phyloP scores from a whole-genome alignment of 371 early-diverging fungal genomes.

The Zopfochytrium polystomum region DNA sequence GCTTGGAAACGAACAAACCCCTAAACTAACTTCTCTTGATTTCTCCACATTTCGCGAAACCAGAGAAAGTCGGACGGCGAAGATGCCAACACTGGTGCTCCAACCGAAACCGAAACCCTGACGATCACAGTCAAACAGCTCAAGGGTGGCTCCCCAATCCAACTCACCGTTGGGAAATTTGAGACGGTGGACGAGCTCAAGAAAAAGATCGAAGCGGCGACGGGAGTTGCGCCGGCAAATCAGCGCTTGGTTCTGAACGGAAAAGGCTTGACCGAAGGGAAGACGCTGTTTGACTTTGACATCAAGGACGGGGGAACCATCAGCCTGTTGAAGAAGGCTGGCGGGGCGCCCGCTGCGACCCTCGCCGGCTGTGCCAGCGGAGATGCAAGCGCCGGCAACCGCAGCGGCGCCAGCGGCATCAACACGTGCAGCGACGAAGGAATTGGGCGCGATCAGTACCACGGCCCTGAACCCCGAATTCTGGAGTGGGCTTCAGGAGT shows the following conservation, averaged over 20 bases:
- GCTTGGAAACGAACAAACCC: no score
- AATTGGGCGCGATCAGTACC: no score
- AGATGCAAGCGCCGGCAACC: no score
- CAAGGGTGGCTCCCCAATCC: conserved; percentile 4
- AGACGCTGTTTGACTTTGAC: conserved; percentile 19
- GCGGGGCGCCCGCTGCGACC: no score
- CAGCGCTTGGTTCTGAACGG: conserved; percentile 16
- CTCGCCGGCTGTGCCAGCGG: no score
- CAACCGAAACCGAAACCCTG: no score
- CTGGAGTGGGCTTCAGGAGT: no score
- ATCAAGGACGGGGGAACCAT: conserved; percentile 6
- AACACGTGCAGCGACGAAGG: no score
- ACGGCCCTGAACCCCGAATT: no score
- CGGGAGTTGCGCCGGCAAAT: background rate
- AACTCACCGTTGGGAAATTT: background rate
- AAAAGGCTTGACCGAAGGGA: conserved; percentile 12
- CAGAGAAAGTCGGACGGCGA: no score
- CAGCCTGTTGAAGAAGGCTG: conserved; percentile 15
- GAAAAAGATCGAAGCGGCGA: conserved; percentile 1
- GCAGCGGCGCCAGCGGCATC: no score
- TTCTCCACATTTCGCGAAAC: background rate
- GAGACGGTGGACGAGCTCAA: conserved; percentile 10
- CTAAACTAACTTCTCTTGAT: background rate
- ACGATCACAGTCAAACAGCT: conserved; percentile 11
- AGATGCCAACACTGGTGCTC: no score